Evolutionary conservation across 2,329 filamentous ascomycete genomes (phyloP), one percentile per base, ranked within the genome.

Genomic region (Fusarium foetens): DNA sequence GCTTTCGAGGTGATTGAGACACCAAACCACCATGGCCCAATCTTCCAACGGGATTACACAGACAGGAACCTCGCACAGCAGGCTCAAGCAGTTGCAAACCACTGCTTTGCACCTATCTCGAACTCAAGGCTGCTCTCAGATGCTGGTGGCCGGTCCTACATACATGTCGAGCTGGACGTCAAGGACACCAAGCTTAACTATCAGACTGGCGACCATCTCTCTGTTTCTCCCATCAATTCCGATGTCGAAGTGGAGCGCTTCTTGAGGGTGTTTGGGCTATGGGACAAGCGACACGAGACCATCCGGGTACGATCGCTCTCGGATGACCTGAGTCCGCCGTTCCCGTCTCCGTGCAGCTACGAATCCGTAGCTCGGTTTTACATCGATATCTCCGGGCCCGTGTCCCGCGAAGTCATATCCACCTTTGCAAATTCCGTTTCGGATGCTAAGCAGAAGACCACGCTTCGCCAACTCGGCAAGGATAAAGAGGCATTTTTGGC

Each of bases 261-360:
- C n/a, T 19, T 35, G 21, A 31, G 8, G 5, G n/a, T 25, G 0
- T 49, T 49, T 5, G 29, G 46, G 10, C 6, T 35, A 13, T 49
- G 46, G n/a, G 3, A 35, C 7, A 35, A 33, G 16, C 3, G 29
- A 2, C 10, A 14, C 11, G 29, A 33, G 14, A 10, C 8, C 11
- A 35, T 49, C 0, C 10, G 29, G 2, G 11, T 14, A 6, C n/a
- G 45, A 1, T n/a, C 45, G 2, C 45, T 48, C 9, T 48, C 45
- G 0, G 27, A 48, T 12, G 45, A 48, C 1, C 14, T 48, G 21
- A n/a, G 0, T 0, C 27, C 45, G 0, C 21, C 27, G 16, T 48
- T 35, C 2, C 6, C 31, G 4, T 51, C 48, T 0, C 31, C 48
- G 3, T 31, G 27, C 2, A 49, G 29, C 6, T 51, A 35, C 2